Base-by-base conservation (phyloP, 2,329 filamentous ascomycete species). In the Fusarium gaditjirri region DNA sequence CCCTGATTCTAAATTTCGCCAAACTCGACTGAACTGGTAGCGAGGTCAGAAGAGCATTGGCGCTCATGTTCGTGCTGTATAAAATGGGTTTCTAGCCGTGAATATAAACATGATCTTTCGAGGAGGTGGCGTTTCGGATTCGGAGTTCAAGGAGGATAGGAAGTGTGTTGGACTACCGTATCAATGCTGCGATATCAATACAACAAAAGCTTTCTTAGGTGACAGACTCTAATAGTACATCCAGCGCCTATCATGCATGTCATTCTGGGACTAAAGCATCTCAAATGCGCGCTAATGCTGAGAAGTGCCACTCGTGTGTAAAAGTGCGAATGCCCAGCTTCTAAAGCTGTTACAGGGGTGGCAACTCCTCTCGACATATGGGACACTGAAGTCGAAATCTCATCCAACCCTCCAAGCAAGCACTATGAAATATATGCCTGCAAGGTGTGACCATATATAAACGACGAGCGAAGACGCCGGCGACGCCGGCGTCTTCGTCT, bases 401-500 rank as follows among this genome's bases (percentile, higher is more conserved):
- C 93, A 99, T 96, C 96, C 96, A 98, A 42, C 94, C 94, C 83
- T 98, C 95, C 74, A 99, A 84, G 81, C 96, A 99, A 36, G 88
- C 86, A 62, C 91, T 96, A 80, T 99, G 96, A 80, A 99, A 99
- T 53, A 98, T 94, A 83, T 99, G 96, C 61, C 95, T 86, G 81
- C 96, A 99, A 52, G 96, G 96, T 63, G 96, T 99, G 27, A 98
- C 94, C 96, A 99, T 99, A 83, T 98, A 98, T 75, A 89, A 87
- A 54, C 95, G 89, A 68, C 95, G 86, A 36, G 93, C 93, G 74
- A 98, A 86, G 61, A 97, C 89, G 35, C 91, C 91, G 1, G 89
- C 84, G 64, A 91, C 87, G 36, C 89, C 87, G 1, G 81, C 81
- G 14, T 88, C 87, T 46, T 86, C 85, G 43, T 86, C 85, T 14